phyloP scores from a whole-genome alignment of 2,329 filamentous ascomycete species.

The Phyllosticta citribraziliensis region DNA sequence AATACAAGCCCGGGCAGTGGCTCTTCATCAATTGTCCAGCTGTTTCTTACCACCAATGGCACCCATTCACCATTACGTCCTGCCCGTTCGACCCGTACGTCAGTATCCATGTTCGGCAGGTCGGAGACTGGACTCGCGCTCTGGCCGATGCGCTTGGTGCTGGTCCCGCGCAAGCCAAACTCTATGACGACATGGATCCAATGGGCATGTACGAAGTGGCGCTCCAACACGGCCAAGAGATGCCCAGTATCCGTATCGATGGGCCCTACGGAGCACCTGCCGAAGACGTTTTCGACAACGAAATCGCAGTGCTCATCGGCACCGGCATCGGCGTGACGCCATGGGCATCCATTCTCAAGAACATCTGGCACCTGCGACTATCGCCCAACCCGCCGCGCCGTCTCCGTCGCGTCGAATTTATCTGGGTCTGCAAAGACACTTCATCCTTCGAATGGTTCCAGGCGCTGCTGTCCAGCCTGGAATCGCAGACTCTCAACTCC shows the following conservation, averaged over 20 bases:
- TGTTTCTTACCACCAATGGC: conserved; percentile 86
- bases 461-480: conserved; percentile 79
- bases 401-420: conserved; percentile 91
- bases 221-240: conserved; percentile 81
- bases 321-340: conserved; percentile 82
- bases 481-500: conserved; percentile 68
- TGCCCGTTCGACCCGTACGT: conserved; percentile 94
- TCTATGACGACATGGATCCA: conserved; percentile 83
- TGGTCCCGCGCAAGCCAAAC: conserved; percentile 73
- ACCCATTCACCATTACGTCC: conserved; percentile 95
- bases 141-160: conserved; percentile 95
- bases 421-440: conserved; percentile 97
- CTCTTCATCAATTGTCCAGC: conserved; percentile 90
- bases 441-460: conserved; percentile 99
- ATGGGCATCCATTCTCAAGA: conserved; percentile 84
- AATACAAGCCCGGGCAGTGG: conserved; percentile 98
- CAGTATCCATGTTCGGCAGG: conserved; percentile 88
- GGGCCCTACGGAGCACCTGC: conserved; percentile 94
- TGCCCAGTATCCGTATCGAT: conserved; percentile 84
- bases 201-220: conserved; percentile 98
- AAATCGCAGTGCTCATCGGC: conserved; percentile 76
- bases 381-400: conserved; percentile 80
- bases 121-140: conserved; percentile 89
- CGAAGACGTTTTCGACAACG: conserved; percentile 93
- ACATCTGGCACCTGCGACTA: conserved; percentile 94